phyloP scores from a whole-genome alignment of 2,329 filamentous ascomycete species.

The Cercospora nicotianae region DNA sequence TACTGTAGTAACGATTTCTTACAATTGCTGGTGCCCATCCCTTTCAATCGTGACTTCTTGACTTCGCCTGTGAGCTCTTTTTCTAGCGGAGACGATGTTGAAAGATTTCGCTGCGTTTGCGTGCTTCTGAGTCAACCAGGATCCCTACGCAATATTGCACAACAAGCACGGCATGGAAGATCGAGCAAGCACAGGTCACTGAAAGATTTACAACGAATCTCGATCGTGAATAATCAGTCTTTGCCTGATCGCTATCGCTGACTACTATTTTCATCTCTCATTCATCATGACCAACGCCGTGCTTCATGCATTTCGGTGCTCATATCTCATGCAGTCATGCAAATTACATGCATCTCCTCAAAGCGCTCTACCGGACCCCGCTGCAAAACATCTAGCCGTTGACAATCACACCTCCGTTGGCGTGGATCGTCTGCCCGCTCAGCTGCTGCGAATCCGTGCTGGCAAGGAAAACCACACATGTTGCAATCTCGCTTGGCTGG shows the following conservation, averaged over 20 bases:
- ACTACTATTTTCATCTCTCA: too few species aligned
- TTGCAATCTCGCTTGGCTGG: conserved; percentile 79
- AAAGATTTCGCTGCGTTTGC: background rate
- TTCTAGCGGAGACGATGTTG: too few species aligned
- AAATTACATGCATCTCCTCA: too few species aligned
- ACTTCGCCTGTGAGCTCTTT: background rate
- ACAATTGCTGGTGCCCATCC: background rate
- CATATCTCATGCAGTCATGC: background rate
- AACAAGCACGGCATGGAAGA: background rate
- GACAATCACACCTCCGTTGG: conserved; percentile 60
- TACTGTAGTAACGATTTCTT: conserved; percentile 6
- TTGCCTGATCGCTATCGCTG: background rate
- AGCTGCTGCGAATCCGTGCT: conserved; percentile 72
- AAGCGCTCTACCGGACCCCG: too few species aligned
- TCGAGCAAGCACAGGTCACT: background rate
- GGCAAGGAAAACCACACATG: conserved; percentile 78
- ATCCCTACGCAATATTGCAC: background rate
- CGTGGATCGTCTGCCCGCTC: conserved; percentile 69
- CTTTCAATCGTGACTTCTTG: background rate
- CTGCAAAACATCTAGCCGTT: conserved; percentile 39
- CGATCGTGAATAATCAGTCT: background rate
- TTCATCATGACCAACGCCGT: background rate
- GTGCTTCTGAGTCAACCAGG: background rate
- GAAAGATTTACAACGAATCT: background rate
- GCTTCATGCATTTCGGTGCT: background rate